These are phyloP conservation scores for Pneumocystis canis DNA, from an alignment of 1,139 yeast genomes.

Conservation along the genomic window DNA sequence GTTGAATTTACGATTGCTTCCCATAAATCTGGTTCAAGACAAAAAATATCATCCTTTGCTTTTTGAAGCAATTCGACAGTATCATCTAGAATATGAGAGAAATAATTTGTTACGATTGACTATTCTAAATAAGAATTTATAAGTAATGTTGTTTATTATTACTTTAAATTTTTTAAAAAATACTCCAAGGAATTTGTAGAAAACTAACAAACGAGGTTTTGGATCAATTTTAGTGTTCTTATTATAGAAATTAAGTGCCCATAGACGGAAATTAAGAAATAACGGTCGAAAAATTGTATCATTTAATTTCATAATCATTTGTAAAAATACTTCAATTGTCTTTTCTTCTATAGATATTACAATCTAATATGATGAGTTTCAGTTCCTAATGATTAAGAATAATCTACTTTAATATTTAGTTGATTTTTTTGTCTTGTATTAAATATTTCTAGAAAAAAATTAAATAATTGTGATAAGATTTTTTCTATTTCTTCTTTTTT, in stretches of 20 bases:
- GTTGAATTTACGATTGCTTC: slow-evolving; percentile 18
- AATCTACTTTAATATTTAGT: background rate
- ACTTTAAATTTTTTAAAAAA: slow-evolving; percentile 52
- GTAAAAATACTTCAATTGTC: slow-evolving; percentile 57
- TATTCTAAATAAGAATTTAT: slow-evolving; percentile 23
- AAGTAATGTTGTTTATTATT: background rate
- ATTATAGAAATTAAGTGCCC: slow-evolving; percentile 67
- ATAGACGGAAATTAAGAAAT: slow-evolving; percentile 73
- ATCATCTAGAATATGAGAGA: slow-evolving; percentile 68
- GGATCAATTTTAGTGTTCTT: slow-evolving; percentile 39
- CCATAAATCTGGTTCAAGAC: slow-evolving; percentile 6
- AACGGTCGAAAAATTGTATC: slow-evolving; percentile 88
- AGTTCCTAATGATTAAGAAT: background rate
- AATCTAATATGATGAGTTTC: background rate
- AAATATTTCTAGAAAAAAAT: slow-evolving; percentile 1
- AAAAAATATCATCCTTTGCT: background rate
- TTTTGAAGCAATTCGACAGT: slow-evolving; percentile 40
- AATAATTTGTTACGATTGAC: slow-evolving; percentile 78
- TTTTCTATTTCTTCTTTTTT: background rate
- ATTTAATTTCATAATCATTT: slow-evolving; percentile 74
- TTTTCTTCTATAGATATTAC: slow-evolving; percentile 21
- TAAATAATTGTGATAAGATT: background rate
- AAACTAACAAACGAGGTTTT: slow-evolving; percentile 46
- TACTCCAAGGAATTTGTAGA: slow-evolving; percentile 75
- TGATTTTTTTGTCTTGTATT: background rate